Evolutionary conservation across 495 filamentous ascomycete species (phyloP), one percentile per base, ranked within the genome.

Genomic region (Neurospora tetraspora): DNA sequence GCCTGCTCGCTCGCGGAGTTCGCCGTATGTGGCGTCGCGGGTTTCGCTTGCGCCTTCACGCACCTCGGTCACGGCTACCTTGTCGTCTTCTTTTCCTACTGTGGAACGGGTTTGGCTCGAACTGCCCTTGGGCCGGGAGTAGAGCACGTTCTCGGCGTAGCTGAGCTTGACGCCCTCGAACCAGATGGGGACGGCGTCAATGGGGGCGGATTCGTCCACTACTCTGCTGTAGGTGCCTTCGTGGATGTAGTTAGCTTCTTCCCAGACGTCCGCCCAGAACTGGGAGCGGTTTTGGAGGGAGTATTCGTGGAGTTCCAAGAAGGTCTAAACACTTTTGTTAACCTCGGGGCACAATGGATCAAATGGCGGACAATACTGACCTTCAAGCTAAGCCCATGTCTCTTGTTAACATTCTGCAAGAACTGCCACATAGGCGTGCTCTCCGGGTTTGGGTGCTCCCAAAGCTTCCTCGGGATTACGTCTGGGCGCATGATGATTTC

Each of bases 131-230:
- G 80, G 74, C 16, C 82, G 77, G 40, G 86, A 83, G 80, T 80
- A 91, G 38, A 91, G 82, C 40, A 89, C 77, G 77, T 91, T 91
- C 80, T 92, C 90, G 47, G 89, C 85, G 75, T 84, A 91, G 78
- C 91, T 92, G 75, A 91, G 77, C 16, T 81, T 75, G 39, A 90
- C 84, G 68, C 90, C 89, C n/a, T 87, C 82, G 80, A 91, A 91
- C 91, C 90, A 93, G 39, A 82, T 78, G 5, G 91, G 91, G 8
- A 93, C 83, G 34, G 84, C 83, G 74, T 94, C 89, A 75, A 95
- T 92, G 40, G 88, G 87, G 20, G 85, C 85, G 39, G 78, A 83
- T 76, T 92, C 88, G 77, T 94, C 91, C 23, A 93, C 87, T n/a
- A 90, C 90, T 36, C 71, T 77, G 1, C 78, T 83, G 76, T 89